These are phyloP conservation scores for Vigna mungo DNA, from an alignment of 306 rosid species.

Conservation along the genomic window DNA sequence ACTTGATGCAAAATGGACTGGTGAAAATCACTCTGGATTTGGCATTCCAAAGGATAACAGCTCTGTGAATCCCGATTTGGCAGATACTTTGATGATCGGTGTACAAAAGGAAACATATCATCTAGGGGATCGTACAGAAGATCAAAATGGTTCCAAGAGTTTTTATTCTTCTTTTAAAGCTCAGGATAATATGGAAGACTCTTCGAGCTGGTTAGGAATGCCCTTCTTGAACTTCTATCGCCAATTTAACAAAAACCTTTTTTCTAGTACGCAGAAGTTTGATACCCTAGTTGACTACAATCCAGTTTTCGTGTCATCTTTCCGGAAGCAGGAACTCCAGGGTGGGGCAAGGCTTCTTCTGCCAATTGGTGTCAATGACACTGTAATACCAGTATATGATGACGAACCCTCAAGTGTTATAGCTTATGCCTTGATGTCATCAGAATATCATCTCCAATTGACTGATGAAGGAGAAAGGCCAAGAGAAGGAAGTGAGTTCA, in stretches of 20 bases:
- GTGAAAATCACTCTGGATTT: constrained; percentile 59
- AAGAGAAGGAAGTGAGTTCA: constrained; percentile 57
- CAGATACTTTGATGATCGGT: constrained; percentile 54
- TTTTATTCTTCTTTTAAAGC: constrained; percentile 52
- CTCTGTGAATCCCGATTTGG: constrained; percentile 50
- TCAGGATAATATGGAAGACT: constrained; percentile 65
- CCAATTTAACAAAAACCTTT: constrained; percentile 64
- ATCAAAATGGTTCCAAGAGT: constrained; percentile 55
- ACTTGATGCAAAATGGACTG: constrained; percentile 92
- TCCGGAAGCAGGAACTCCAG: constrained; percentile 74
- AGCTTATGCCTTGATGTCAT: constrained; percentile 75
- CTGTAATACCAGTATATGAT: constrained; percentile 86
- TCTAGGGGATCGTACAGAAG: constrained; percentile 60
- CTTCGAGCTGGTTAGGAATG: constrained; percentile 72
- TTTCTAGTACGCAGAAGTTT: constrained; percentile 64
- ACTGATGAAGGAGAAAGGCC: constrained; percentile 66
- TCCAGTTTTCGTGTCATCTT: constrained; percentile 74
- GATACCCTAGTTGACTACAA: constrained; percentile 60
- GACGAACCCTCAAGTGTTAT: constrained; percentile 93
- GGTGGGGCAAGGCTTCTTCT: constrained; percentile 81
- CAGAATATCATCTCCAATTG: constrained; percentile 65
- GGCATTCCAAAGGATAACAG: constrained; percentile 54
- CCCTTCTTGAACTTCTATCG: constrained; percentile 77
- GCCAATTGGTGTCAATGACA: constrained; percentile 75
- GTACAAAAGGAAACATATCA: constrained; percentile 37